Evolutionary conservation across 768 basidiomycete species (phyloP).

Genomic region (Mycena venus): DNA sequence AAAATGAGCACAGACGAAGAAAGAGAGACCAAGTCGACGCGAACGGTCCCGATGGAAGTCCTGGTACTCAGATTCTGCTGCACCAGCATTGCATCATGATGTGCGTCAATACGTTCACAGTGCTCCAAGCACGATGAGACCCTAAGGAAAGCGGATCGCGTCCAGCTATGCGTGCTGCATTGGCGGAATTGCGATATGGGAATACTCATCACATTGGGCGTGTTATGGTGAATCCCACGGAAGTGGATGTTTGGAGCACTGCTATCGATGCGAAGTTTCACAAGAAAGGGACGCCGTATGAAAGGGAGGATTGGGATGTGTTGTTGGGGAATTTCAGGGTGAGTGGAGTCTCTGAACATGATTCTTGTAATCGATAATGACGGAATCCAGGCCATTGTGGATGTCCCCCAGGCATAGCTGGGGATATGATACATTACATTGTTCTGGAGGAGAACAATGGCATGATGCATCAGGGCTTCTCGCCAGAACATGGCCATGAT

Average conservation of each 20-base stretch:
- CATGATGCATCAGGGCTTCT: too few species aligned
- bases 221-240: slow-evolving; percentile 11
- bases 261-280: slow-evolving; percentile 22
- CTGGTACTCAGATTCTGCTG: slow-evolving; percentile 27
- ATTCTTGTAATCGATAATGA: neutral
- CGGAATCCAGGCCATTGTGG: slow-evolving; percentile 6
- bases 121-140: neutral
- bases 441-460: too few species aligned
- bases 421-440: too few species aligned
- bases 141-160: too few species aligned
- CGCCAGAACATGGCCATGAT: too few species aligned
- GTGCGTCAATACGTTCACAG: neutral
- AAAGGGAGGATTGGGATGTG: slow-evolving; percentile 1
- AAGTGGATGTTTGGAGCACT: slow-evolving; percentile 18
- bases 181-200: slow-evolving; percentile 20
- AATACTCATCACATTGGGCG: slow-evolving; percentile 26
- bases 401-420: too few species aligned
- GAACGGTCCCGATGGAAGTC: too few species aligned
- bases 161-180: slow-evolving; percentile 28
- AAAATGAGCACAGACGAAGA: too few species aligned
- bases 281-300: neutral
- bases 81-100: slow-evolving; percentile 26
- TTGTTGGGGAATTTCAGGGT: slow-evolving; percentile 24
- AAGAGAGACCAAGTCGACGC: too few species aligned
- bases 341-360: neutral